These are phyloP conservation scores for Monilinia polystroma DNA, from an alignment of 2,329 filamentous ascomycete genomes.

Conservation along the genomic window DNA sequence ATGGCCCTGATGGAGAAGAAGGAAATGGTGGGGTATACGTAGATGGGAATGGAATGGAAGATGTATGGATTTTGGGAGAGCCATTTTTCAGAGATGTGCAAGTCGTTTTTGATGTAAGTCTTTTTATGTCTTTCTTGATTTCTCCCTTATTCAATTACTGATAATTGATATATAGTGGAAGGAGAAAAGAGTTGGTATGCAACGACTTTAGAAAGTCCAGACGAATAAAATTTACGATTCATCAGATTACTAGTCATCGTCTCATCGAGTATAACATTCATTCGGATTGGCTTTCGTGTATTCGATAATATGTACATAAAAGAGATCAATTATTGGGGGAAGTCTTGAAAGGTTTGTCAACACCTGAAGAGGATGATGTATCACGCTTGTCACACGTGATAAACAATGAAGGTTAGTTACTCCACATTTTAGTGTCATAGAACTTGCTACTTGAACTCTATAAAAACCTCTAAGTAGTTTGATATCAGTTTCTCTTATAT, in stretches of 20 bases:
- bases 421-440: background rate
- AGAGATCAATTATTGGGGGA: too few relatives aligned
- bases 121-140: background rate
- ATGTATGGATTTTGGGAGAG: conserved; percentile 34
- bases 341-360: too few relatives aligned
- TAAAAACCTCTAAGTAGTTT: background rate
- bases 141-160: background rate
- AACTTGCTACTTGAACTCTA: background rate
- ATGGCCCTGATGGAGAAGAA: background rate
- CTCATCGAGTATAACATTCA: background rate
- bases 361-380: background rate
- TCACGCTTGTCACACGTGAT: background rate
- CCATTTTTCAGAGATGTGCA: conserved; percentile 35
- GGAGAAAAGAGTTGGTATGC: conserved; percentile 22
- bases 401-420: background rate
- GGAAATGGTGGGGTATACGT: background rate
- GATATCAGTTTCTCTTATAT: background rate
- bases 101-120: conserved; percentile 33
- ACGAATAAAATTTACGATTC: too few relatives aligned
- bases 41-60: conserved; percentile 27
- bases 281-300: too few relatives aligned
- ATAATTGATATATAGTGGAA: conserved; percentile 12
- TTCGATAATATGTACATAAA: too few relatives aligned
- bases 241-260: background rate
- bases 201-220: conserved; percentile 2